Percentiles rank a stretch among this genome's conserved stretches.
These are phyloP conservation scores for Penicillium crystallinum DNA, from an alignment of 495 filamentous ascomycete species.

Conservation along the genomic window DNA sequence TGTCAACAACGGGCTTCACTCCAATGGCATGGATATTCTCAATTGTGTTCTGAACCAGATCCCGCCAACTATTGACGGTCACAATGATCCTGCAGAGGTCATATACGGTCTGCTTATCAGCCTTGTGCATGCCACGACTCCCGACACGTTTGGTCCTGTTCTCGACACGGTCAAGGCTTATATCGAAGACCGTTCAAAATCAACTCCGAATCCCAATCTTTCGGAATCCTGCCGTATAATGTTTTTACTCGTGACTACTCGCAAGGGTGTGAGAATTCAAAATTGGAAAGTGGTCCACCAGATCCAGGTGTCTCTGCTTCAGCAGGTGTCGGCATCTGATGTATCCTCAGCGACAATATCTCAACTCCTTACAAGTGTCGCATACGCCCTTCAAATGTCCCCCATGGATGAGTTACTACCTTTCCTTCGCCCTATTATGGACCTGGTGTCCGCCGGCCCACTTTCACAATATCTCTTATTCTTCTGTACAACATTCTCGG, in stretches of 20 bases:
- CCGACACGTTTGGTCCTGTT: constrained; percentile 57
- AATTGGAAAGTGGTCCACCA: constrained; percentile 66
- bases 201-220: constrained; percentile 35
- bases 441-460: constrained; percentile 55
- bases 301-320: constrained; percentile 50
- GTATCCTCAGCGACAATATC: constrained; percentile 45
- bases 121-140: constrained; percentile 72
- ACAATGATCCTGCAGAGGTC: constrained; percentile 50
- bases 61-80: constrained; percentile 46
- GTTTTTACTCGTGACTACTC: constrained; percentile 62
- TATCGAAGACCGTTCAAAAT: constrained; percentile 31
- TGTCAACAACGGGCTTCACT: constrained; percentile 72
- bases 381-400: constrained; percentile 67
- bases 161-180: constrained; percentile 53
- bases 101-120: constrained; percentile 69
- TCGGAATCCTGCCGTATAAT: constrained; percentile 56
- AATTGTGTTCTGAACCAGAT: constrained; percentile 51
- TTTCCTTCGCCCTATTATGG: constrained; percentile 55
- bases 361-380: constrained; percentile 54
- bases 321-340: constrained; percentile 34
- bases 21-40: constrained; percentile 68
- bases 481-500: constrained; percentile 75
- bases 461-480: constrained; percentile 67
- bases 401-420: constrained; percentile 77
- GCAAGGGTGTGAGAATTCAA: constrained; percentile 68